phyloP scores from a whole-genome alignment of 768 basidiomycete species.

The Leccinellum albellum region DNA sequence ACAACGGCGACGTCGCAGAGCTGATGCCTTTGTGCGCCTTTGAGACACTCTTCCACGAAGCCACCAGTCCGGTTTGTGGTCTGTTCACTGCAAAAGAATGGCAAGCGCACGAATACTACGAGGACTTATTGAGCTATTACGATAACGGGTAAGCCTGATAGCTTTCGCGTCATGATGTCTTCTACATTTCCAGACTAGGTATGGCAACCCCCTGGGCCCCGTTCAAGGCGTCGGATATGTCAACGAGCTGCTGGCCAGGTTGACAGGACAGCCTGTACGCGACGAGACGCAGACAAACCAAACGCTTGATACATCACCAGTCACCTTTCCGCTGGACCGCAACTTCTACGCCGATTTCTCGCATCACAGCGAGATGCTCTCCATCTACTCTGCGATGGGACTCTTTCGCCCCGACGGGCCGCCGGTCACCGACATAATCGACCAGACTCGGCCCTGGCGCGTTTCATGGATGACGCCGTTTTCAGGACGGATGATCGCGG shows the following conservation, averaged over 20 bases:
- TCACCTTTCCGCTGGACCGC: conserved; percentile 71
- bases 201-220: conserved; percentile 65
- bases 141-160: conserved; percentile 53
- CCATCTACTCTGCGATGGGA: conserved; percentile 65
- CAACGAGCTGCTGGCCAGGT: conserved; percentile 81
- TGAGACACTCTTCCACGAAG: conserved; percentile 54
- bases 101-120: conserved; percentile 59
- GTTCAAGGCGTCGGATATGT: conserved; percentile 85
- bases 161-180: not conserved
- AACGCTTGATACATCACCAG: no score
- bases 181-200: conserved; percentile 34
- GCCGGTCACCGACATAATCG: conserved; percentile 13
- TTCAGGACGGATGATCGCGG: conserved; percentile 67
- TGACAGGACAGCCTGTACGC: conserved; percentile 58
- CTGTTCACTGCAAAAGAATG: conserved; percentile 67
- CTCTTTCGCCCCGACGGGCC: conserved; percentile 39
- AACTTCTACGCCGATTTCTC: conserved; percentile 77
- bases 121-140: conserved; percentile 78
- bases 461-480: conserved; percentile 68
- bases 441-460: conserved; percentile 44
- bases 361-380: conserved; percentile 83
- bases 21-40: conserved; percentile 79
- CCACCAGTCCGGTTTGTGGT: conserved; percentile 62
- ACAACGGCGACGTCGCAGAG: conserved; percentile 47
- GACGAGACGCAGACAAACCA: conserved; percentile 75